A percentile compares a stretch with the other conserved stretches of the same genome.
Evolutionary conservation across 805 yeast species (phyloP).

Genomic region (Schwanniomyces polymorphus): DNA sequence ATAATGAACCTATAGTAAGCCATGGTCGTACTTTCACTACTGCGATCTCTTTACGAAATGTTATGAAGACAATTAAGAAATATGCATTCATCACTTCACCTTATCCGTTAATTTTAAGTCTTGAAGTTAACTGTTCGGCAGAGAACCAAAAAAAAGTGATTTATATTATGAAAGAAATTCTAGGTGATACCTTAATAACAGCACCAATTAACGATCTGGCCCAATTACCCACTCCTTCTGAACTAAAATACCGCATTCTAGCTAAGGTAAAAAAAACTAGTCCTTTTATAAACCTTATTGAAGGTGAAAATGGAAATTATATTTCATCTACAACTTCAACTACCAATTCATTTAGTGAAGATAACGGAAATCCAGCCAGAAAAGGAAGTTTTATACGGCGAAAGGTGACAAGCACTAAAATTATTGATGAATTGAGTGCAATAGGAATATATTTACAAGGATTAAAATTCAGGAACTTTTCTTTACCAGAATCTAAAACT

Average conservation of each 20-base stretch:
- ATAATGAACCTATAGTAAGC: slow-evolving; percentile 76
- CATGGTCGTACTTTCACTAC: slow-evolving; percentile 88
- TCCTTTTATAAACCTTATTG: slow-evolving; percentile 11
- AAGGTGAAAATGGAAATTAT: slow-evolving; percentile 19
- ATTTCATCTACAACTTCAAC: slow-evolving; percentile 32
- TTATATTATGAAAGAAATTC: slow-evolving; percentile 48
- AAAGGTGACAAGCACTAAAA: slow-evolving; percentile 17
- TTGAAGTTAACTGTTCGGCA: slow-evolving; percentile 77
- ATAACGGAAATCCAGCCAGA: slow-evolving; percentile 18
- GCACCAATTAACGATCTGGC: slow-evolving; percentile 32
- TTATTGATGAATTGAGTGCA: slow-evolving; percentile 47
- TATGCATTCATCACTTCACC: slow-evolving; percentile 89
- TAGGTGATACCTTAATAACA: slow-evolving; percentile 59
- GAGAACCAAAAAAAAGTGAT: slow-evolving; percentile 66
- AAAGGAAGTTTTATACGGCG: slow-evolving; percentile 20
- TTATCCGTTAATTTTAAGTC: slow-evolving; percentile 79
- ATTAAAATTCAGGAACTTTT: slow-evolving; percentile 73
- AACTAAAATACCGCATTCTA: slow-evolving; percentile 67
- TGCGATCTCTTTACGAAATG: slow-evolving; percentile 67
- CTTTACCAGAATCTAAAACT: slow-evolving; percentile 82
- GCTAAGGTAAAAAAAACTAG: slow-evolving; percentile 73
- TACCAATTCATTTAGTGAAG: slow-evolving; percentile 43
- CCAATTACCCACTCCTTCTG: slow-evolving; percentile 69
- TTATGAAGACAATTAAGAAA: slow-evolving; percentile 69
- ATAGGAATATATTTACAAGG: slow-evolving; percentile 78